Conservation (phyloP, 371 early-diverging fungal genomes). For the Mortierella sp. region DNA sequence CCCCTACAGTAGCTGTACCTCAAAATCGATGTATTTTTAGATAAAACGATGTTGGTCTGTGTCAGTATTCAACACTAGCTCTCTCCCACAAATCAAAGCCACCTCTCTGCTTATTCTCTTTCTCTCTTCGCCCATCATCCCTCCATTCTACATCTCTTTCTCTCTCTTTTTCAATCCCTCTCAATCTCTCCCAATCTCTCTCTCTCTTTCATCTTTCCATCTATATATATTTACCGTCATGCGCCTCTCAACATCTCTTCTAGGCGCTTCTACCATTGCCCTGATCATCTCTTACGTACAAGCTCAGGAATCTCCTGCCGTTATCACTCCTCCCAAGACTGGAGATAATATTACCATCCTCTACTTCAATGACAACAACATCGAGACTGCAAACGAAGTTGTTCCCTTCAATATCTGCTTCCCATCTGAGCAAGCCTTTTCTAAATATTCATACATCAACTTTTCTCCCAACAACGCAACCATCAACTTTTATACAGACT, state of each 20-base stretch:
- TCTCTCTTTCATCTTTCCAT: not conserved
- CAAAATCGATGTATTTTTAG: too few species aligned
- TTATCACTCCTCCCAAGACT: constrained; percentile 15
- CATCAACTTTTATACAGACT: constrained; percentile 54
- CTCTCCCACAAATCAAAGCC: too few species aligned
- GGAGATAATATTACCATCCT: constrained; percentile 17
- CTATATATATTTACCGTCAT: constrained; percentile 6
- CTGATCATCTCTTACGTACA: constrained; percentile 24
- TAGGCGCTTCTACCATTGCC: constrained; percentile 32
- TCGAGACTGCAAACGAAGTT: constrained; percentile 20
- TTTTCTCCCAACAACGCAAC: constrained; percentile 50
- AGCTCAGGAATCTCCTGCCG: constrained; percentile 18
- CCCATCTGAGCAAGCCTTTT: constrained; percentile 36
- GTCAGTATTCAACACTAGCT: too few species aligned
- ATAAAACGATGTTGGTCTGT: too few species aligned
- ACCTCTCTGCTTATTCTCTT: not conserved
- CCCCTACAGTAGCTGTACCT: too few species aligned
- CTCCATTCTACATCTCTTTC: not conserved
- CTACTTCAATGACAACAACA: constrained; percentile 37
- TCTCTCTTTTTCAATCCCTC: too few species aligned
- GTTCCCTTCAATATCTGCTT: constrained; percentile 34
- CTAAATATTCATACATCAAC: constrained; percentile 38
- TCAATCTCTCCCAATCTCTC: too few species aligned
- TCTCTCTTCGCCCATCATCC: too few species aligned
- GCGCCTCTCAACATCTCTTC: constrained; percentile 36